A percentile compares a stretch with the other conserved stretches of the same genome.
These are phyloP conservation scores for Aspergillus cristatus DNA, from an alignment of 495 filamentous ascomycete species.

Conservation along the genomic window DNA sequence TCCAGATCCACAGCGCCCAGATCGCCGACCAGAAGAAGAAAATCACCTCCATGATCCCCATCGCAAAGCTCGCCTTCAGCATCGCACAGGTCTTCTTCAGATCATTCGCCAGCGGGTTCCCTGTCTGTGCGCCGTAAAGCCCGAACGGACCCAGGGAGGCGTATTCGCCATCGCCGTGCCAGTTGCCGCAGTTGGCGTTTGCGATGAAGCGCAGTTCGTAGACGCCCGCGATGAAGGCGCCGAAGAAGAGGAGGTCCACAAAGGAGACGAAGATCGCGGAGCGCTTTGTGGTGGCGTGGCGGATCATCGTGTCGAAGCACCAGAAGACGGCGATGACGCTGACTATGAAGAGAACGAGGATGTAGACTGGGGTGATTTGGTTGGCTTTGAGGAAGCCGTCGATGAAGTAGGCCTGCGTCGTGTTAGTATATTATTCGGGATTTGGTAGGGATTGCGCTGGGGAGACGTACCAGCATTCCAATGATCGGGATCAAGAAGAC, in stretches of 20 bases:
- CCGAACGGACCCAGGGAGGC: conserved; percentile 55
- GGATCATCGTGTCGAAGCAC: conserved; percentile 72
- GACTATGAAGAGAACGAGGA: conserved; percentile 88
- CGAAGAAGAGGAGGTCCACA: conserved; percentile 73
- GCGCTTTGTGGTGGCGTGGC: conserved; percentile 60
- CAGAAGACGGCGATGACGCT: conserved; percentile 71
- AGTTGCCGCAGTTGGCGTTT: conserved; percentile 52
- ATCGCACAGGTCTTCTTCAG: conserved; percentile 74
- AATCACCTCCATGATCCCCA: conserved; percentile 79
- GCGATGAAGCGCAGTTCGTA: conserved; percentile 66
- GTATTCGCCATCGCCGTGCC: conserved; percentile 40
- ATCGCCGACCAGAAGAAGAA: conserved; percentile 71
- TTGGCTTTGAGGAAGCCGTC: conserved; percentile 60
- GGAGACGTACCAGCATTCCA: conserved; percentile 60
- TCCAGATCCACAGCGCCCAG: conserved; percentile 46
- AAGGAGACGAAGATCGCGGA: conserved; percentile 69
- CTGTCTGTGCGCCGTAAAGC: conserved; percentile 24
- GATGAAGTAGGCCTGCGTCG: conserved; percentile 61
- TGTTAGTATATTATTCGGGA: conserved; percentile 7
- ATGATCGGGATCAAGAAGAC: conserved; percentile 78
- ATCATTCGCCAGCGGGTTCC: conserved; percentile 33
- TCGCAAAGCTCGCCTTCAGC: conserved; percentile 78
- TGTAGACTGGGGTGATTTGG: conserved; percentile 64
- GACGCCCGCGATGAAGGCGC: conserved; percentile 71
- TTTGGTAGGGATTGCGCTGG: background rate